phyloP scores from a whole-genome alignment of 495 filamentous ascomycete species.

The Venustampulla echinocandica region DNA sequence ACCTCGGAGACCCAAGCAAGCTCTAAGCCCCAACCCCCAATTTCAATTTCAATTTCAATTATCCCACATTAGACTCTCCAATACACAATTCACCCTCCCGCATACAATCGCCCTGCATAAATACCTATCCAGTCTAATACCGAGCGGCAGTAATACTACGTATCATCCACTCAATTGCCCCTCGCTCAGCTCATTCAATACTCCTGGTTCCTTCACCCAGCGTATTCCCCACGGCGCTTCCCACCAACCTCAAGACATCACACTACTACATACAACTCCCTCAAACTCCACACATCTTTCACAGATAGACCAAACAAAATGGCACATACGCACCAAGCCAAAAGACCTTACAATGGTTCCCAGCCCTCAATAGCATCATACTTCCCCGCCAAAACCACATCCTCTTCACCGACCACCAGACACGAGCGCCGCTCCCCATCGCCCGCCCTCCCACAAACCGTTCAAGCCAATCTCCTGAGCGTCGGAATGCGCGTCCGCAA shows the following conservation, averaged over 20 bases:
- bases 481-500: conserved; percentile 94
- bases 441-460: conserved; percentile 45
- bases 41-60: too few species aligned
- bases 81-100: neutral
- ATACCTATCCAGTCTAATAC: neutral
- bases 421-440: conserved; percentile 32
- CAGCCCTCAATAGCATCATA: conserved; percentile 22
- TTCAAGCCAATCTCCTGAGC: conserved; percentile 70
- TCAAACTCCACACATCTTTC: too few species aligned
- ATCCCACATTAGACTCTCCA: too few species aligned
- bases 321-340: conserved; percentile 13
- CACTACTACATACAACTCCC: too few species aligned
- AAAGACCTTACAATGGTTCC: conserved; percentile 22
- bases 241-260: too few species aligned
- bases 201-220: too few species aligned
- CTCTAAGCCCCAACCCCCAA: neutral
- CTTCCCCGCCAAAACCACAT: conserved; percentile 10
- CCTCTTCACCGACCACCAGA: neutral
- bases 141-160: too few species aligned
- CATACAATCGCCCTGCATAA: neutral
- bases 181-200: neutral
- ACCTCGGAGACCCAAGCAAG: conserved; percentile 2
- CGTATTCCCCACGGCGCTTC: too few species aligned
- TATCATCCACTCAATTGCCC: neutral
- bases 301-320: too few species aligned